A percentile compares a stretch with the other conserved stretches of the same genome.
Evolutionary conservation across 768 basidiomycete species (phyloP).

Genomic region (Russula vinacea): DNA sequence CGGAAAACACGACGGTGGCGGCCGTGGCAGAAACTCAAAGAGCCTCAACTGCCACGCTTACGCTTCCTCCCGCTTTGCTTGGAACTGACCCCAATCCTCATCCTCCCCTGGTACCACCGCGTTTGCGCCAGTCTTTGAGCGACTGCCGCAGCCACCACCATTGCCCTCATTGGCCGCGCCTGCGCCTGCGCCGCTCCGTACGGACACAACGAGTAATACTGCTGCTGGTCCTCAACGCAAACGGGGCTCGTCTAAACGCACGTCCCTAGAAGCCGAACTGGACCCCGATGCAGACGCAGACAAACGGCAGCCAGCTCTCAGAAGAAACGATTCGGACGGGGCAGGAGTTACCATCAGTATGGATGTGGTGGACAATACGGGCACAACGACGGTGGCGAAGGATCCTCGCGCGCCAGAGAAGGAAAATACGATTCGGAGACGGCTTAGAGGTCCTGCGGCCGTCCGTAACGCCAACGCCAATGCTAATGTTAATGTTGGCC

Average conservation of each 20-base stretch:
- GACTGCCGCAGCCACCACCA: too few relatives aligned
- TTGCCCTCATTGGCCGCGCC: too few relatives aligned
- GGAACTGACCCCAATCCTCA: too few relatives aligned
- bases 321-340: not conserved
- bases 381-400: slow-evolving; percentile 7
- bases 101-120: not conserved
- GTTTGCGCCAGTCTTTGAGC: slow-evolving; percentile 7
- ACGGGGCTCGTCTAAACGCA: slow-evolving; percentile 23
- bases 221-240: slow-evolving; percentile 28
- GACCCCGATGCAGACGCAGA: slow-evolving; percentile 15
- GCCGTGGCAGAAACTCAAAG: not conserved
- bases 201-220: slow-evolving; percentile 30
- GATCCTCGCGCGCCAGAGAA: slow-evolving; percentile 24
- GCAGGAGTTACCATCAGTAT: not conserved
- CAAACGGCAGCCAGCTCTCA: not conserved
- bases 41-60: slow-evolving; percentile 7
- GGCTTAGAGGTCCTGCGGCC: slow-evolving; percentile 20
- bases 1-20: slow-evolving; percentile 38
- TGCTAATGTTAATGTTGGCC: not conserved
- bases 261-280: slow-evolving; percentile 19
- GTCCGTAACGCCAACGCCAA: not conserved
- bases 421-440: slow-evolving; percentile 30
- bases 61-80: not conserved
- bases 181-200: slow-evolving; percentile 15
- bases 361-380: not conserved